Base-by-base conservation (phyloP, 176 grass and related monocot genomes). In the Pontederia crassipes region DNA sequence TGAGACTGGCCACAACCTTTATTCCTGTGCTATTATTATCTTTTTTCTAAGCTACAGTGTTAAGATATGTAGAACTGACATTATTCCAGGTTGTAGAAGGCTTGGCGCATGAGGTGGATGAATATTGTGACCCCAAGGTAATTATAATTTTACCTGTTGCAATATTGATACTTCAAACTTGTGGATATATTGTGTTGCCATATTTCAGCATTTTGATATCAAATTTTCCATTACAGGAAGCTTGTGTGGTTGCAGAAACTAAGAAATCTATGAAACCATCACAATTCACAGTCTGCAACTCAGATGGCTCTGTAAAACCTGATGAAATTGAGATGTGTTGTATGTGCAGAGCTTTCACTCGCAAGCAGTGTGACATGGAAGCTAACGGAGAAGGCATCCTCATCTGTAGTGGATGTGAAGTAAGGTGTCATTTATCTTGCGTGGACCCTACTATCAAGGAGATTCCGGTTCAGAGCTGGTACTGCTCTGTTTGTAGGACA, bases 371-470 rank as follows among this genome's bases (percentile, higher is more conserved):
- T 80, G 58, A 56, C 62, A 68, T 69, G 17, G 81, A 80, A 72
- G 81, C 72, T 47, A 75, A 64, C 61, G 80, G 46, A 16, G 64
- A 67, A 2, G 53, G 70, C 54, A 28, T 80, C 71, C 49, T 95
- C 61, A 81, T 64, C 48, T 89, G 90, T 64, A 55, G 81, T 26
- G 78, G 75, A 60, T 95, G 90, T 55, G 72, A 72, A 55, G 49
- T 67, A 65, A 58, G 60, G n/a, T 95, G 68, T 46, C 83, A 88
- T 51, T 74, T 77, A 54, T 88, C 81, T 56, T 96, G 86, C 71
- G 75, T 78, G 18, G 72, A 82, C 52, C 73, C 62, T 55, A 24
- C 72, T 70, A 73, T 74, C 28, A 20, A 80, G 76, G 62, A 69
- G 46, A 77, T 65, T 53, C 71, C 81, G 66, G 75, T 49, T 65